Conservation (phyloP, 345 rosid genomes). For the Tarenaya hassleriana region DNA sequence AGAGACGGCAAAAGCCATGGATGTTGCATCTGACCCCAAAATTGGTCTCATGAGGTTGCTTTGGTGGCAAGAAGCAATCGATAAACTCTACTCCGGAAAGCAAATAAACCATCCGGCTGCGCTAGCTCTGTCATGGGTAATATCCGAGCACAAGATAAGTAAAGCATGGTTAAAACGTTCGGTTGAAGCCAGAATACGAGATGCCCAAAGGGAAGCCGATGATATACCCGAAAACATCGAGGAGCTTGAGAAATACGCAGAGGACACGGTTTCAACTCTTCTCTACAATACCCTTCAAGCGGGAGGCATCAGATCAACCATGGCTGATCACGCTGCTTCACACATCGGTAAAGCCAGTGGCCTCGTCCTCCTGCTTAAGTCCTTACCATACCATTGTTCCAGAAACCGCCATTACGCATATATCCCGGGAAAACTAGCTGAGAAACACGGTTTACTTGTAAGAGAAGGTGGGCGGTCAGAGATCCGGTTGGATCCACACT, state of each 20-base stretch:
- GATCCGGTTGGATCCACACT: slow-evolving; percentile 49
- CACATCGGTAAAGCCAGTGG: slow-evolving; percentile 94
- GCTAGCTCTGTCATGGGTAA: slow-evolving; percentile 64
- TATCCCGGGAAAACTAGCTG: slow-evolving; percentile 60
- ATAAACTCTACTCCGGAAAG: slow-evolving; percentile 65
- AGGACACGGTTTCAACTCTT: slow-evolving; percentile 75
- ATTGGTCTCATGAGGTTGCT: slow-evolving; percentile 88
- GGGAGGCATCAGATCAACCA: slow-evolving; percentile 66
- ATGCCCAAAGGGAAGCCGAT: slow-evolving; percentile 52
- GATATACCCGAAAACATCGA: slow-evolving; percentile 65
- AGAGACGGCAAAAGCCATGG: slow-evolving; percentile 93
- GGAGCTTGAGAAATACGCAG: slow-evolving; percentile 82
- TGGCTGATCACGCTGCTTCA: slow-evolving; percentile 86
- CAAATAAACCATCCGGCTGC: slow-evolving; percentile 74
- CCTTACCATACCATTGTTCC: slow-evolving; percentile 78
- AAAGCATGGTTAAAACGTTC: slow-evolving; percentile 86
- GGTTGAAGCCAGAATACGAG: slow-evolving; percentile 78
- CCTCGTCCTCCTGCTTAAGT: slow-evolving; percentile 65
- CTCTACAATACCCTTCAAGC: slow-evolving; percentile 82
- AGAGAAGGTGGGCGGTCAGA: slow-evolving; percentile 56
- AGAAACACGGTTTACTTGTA: slow-evolving; percentile 61
- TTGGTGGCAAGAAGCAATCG: slow-evolving; percentile 95
- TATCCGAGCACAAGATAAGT: slow-evolving; percentile 56
- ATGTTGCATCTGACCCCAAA: slow-evolving; percentile 83
- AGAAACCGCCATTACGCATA: slow-evolving; percentile 61